Evolutionary conservation across 1,284 basidiomycete genomes (phyloP).

Genomic region (Melampsora americana): DNA sequence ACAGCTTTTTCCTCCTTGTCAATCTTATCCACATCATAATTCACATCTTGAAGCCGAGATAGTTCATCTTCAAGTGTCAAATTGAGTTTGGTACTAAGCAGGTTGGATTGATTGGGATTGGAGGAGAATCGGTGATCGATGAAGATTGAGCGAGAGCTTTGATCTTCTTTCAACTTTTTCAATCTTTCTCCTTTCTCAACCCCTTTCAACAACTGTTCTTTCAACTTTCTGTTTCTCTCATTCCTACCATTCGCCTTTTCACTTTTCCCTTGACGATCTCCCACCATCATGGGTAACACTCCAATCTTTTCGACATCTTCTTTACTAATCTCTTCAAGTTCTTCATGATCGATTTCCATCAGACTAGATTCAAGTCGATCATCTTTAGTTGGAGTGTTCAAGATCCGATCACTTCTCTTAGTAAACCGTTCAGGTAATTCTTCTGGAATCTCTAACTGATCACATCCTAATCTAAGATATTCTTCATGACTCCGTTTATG

Average conservation of each 20-base stretch:
- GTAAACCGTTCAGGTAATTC: background rate
- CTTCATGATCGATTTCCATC: background rate
- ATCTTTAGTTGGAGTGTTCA: background rate
- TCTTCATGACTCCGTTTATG: background rate
- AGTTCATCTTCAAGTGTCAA: no score
- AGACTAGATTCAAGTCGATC: background rate
- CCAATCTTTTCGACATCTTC: background rate
- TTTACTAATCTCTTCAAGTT: conserved; percentile 1
- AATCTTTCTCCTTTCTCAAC: background rate
- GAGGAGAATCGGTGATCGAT: no score
- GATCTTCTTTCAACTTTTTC: background rate
- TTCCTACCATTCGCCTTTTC: no score
- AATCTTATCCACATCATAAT: no score
- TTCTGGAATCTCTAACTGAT: background rate
- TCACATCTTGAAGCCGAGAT: no score
- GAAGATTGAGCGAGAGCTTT: background rate
- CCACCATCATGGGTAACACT: no score
- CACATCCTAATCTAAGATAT: background rate
- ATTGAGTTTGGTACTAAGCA: no score
- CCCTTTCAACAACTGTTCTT: background rate
- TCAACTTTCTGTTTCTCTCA: no score
- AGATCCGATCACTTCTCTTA: background rate
- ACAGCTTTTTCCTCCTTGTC: no score
- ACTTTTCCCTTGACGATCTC: no score
- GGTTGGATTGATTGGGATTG: no score